Evolutionary conservation across 2,329 filamentous ascomycete genomes (phyloP).

Genomic region (Botrytis elliptica): DNA sequence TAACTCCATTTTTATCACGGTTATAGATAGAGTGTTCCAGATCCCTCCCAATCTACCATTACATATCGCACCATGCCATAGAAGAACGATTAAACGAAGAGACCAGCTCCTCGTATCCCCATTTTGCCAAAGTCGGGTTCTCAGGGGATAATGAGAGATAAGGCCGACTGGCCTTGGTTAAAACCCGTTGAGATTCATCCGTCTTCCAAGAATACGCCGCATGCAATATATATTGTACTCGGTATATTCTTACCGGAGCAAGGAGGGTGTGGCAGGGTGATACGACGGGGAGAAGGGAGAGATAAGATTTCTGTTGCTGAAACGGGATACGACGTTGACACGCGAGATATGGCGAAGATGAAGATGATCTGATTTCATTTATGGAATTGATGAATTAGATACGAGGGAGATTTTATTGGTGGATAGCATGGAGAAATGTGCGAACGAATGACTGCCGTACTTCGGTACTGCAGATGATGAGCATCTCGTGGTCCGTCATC

Average conservation of each 20-base stretch:
- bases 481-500: constrained; percentile 2
- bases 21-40: not conserved
- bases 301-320: not conserved
- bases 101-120: constrained; percentile 7
- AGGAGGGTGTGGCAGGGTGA: not conserved
- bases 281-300: not conserved
- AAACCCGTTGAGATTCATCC: not conserved
- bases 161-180: constrained; percentile 5
- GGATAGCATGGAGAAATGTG: not conserved
- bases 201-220: not conserved
- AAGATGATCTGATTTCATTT: constrained; percentile 1
- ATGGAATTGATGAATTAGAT: not conserved
- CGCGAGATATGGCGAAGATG: not conserved
- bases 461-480: not conserved
- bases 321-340: constrained; percentile 14
- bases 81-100: too few relatives aligned
- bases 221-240: constrained; percentile 12
- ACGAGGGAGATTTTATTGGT: not conserved
- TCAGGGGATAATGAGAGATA: constrained; percentile 5
- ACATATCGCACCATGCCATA: not conserved
- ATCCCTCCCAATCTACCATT: not conserved
- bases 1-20: not conserved
- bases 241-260: constrained; percentile 2
- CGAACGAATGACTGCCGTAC: constrained; percentile 2
- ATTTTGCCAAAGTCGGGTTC: constrained; percentile 9